Percentiles rank a stretch among this genome's conserved stretches.
These are phyloP conservation scores for Candida parachauliodes DNA, from an alignment of 805 yeast genomes.

Conservation along the genomic window DNA sequence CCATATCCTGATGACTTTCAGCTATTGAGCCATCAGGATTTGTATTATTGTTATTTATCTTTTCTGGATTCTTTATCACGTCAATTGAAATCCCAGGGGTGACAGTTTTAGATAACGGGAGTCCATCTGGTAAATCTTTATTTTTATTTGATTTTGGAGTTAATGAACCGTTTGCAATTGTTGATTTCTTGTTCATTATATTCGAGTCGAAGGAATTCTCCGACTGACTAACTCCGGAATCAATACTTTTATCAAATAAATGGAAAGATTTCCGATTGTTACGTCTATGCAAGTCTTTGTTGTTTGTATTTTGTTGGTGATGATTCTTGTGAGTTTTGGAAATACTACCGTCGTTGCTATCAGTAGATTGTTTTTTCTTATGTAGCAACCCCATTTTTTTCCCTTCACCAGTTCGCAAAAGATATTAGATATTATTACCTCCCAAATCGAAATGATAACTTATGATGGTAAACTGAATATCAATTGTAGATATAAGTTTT, in stretches of 20 bases:
- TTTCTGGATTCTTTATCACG: neutral
- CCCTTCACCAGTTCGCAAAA: too few species aligned
- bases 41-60: neutral
- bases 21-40: neutral
- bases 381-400: constrained; percentile 7
- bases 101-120: neutral
- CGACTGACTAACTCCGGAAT: neutral
- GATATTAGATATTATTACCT: too few species aligned
- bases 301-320: neutral
- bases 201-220: neutral
- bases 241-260: constrained; percentile 2
- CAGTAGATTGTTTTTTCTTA: constrained; percentile 4
- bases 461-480: too few species aligned
- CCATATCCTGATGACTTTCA: too few species aligned
- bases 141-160: neutral
- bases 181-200: neutral
- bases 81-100: constrained; percentile 5
- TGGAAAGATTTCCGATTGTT: constrained; percentile 3
- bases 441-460: too few species aligned
- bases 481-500: too few species aligned
- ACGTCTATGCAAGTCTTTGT: neutral
- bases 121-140: neutral
- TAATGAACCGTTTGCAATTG: neutral
- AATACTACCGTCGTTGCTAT: too few species aligned
- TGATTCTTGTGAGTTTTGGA: too few species aligned